A percentile compares a stretch with the other conserved stretches of the same genome.
Conservation (phyloP, 2,329 filamentous ascomycete genomes). For the Dendryphion nanum region DNA sequence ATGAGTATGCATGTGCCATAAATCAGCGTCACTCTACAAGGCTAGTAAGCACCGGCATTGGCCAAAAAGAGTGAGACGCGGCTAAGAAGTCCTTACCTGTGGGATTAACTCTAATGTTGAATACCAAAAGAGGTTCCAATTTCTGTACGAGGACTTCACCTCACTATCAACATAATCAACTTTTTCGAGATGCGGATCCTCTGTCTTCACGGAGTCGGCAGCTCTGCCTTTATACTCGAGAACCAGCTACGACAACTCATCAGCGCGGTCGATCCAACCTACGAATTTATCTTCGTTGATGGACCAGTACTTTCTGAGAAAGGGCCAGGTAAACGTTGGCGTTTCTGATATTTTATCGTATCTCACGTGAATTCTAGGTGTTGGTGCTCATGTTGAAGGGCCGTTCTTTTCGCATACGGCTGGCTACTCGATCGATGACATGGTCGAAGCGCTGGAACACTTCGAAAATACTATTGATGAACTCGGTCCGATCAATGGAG, state of each 20-base stretch:
- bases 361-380: conserved; percentile 1
- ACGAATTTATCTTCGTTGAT: conserved; percentile 5
- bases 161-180: not conserved
- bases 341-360: not conserved
- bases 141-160: not conserved
- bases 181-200: conserved; percentile 3
- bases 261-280: conserved; percentile 1
- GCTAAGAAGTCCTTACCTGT: not conserved
- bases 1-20: no score
- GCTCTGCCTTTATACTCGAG: conserved; percentile 3
- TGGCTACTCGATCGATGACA: conserved; percentile 2
- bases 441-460: conserved; percentile 1
- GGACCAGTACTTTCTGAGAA: conserved; percentile 1
- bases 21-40: not conserved
- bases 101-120: not conserved
- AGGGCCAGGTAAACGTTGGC: not conserved
- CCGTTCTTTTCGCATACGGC: conserved; percentile 4
- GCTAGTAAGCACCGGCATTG: not conserved
- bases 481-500: not conserved
- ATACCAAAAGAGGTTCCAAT: not conserved
- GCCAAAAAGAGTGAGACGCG: not conserved
- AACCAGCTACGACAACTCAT: conserved; percentile 4
- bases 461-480: conserved; percentile 2
- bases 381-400: conserved; percentile 2
- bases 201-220: conserved; percentile 5